Conservation (phyloP, 805 yeast genomes). For the Nakazawaea ambrosiae region DNA sequence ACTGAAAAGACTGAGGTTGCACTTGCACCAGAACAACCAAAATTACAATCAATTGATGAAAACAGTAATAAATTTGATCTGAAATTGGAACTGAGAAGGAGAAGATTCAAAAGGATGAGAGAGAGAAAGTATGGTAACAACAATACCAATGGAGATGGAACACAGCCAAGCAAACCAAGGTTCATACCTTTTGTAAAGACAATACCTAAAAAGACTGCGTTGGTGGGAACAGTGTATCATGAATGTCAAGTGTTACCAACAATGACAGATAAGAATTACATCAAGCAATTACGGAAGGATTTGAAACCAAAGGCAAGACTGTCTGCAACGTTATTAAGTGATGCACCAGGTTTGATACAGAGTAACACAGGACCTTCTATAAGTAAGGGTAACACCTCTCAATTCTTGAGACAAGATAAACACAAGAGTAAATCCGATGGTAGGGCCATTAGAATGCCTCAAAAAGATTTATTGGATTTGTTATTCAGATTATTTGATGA, state of each 20-base stretch:
- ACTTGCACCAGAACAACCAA: slow-evolving; percentile 47
- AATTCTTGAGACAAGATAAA: slow-evolving; percentile 54
- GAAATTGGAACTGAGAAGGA: slow-evolving; percentile 11
- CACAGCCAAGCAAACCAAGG: slow-evolving; percentile 24
- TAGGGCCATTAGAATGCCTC: slow-evolving; percentile 90
- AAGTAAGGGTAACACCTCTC: slow-evolving; percentile 57
- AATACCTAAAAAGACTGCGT: slow-evolving; percentile 79
- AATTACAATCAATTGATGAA: slow-evolving; percentile 31
- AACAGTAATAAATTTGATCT: slow-evolving; percentile 19
- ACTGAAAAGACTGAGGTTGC: slow-evolving; percentile 44
- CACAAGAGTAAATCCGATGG: slow-evolving; percentile 50
- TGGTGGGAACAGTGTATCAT: slow-evolving; percentile 83
- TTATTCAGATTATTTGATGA: slow-evolving; percentile 88
- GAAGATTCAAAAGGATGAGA: slow-evolving; percentile 8
- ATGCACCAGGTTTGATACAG: slow-evolving; percentile 81
- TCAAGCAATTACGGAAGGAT: slow-evolving; percentile 50
- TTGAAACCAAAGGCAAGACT: slow-evolving; percentile 53
- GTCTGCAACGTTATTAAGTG: slow-evolving; percentile 64
- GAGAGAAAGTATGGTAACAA: slow-evolving; percentile 1
- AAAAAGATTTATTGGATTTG: slow-evolving; percentile 82
- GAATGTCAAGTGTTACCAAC: slow-evolving; percentile 88
- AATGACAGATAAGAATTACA: slow-evolving; percentile 48
- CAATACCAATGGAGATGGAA: slow-evolving; percentile 6
- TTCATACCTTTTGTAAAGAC: slow-evolving; percentile 80
- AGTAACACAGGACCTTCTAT: slow-evolving; percentile 83